phyloP scores from a whole-genome alignment of 1,284 basidiomycete species.

The Rhodotorula sp. region DNA sequence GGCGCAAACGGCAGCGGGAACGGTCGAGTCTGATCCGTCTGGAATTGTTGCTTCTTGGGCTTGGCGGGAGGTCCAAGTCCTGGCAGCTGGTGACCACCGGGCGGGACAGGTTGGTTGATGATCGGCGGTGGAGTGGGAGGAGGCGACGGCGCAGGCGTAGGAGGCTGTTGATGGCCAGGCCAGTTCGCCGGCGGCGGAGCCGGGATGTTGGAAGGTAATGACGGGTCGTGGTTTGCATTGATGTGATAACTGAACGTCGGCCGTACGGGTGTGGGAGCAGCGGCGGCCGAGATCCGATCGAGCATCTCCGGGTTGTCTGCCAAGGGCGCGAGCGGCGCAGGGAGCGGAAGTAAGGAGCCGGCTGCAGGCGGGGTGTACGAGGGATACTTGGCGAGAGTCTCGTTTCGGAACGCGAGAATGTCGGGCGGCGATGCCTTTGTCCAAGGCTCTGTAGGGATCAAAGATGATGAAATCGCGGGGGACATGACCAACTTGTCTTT shows the following conservation, averaged over 20 bases:
- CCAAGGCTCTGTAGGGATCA: conserved; percentile 16
- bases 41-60: conserved; percentile 97
- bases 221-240: conserved; percentile 51
- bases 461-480: background rate
- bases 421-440: conserved; percentile 67
- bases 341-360: conserved; percentile 49
- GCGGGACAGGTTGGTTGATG: conserved; percentile 52
- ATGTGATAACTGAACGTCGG: conserved; percentile 63
- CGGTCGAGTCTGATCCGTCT: conserved; percentile 91
- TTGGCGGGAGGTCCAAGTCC: conserved; percentile 62
- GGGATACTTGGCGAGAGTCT: conserved; percentile 89
- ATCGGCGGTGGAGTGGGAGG: conserved; percentile 62
- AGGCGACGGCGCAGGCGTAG: conserved; percentile 43
- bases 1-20: conserved; percentile 92
- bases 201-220: conserved; percentile 29
- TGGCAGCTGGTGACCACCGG: conserved; percentile 55
- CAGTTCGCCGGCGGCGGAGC: conserved; percentile 16
- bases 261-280: conserved; percentile 86
- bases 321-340: conserved; percentile 20
- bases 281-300: conserved; percentile 77
- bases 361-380: conserved; percentile 56
- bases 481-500: conserved; percentile 56
- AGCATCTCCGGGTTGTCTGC: conserved; percentile 24
- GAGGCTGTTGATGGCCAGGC: conserved; percentile 19
- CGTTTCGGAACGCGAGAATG: conserved; percentile 78